Percentiles rank a stretch among this genome's conserved stretches.
Conservation (phyloP, 2,329 filamentous ascomycete species). For the Alternaria viburni region DNA sequence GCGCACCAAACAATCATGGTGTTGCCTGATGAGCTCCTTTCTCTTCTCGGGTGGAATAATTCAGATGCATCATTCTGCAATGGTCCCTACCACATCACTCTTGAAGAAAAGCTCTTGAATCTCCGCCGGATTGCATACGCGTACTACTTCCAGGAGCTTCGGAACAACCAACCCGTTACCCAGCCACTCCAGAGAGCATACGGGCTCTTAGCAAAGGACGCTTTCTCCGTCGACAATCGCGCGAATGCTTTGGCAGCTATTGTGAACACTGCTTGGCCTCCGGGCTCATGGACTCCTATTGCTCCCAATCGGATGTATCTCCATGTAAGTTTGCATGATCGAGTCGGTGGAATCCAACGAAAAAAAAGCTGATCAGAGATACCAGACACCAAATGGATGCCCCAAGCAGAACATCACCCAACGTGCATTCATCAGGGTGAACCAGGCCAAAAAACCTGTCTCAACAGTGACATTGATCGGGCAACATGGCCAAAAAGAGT, state of each 20-base stretch:
- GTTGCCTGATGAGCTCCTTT: background rate
- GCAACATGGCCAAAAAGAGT: background rate
- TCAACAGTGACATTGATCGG: background rate
- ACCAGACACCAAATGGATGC: background rate
- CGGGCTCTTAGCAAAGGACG: background rate
- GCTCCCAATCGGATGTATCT: background rate
- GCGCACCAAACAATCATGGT: background rate
- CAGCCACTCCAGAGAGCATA: background rate
- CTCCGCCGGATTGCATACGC: background rate
- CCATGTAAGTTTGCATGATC: background rate
- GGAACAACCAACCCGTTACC: background rate
- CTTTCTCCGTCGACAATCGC: background rate
- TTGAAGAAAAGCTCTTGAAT: background rate
- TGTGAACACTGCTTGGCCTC: background rate
- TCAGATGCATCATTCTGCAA: background rate
- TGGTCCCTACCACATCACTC: background rate
- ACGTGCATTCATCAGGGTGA: background rate
- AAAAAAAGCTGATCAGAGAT: background rate
- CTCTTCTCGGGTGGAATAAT: background rate
- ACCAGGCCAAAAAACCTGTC: background rate
- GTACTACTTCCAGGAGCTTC: background rate
- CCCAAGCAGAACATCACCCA: background rate
- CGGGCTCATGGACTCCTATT: background rate
- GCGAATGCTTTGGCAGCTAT: background rate
- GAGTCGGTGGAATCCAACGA: background rate